Conservation (phyloP, 306 rosid genomes). For the Vachellia collinsii region DNA sequence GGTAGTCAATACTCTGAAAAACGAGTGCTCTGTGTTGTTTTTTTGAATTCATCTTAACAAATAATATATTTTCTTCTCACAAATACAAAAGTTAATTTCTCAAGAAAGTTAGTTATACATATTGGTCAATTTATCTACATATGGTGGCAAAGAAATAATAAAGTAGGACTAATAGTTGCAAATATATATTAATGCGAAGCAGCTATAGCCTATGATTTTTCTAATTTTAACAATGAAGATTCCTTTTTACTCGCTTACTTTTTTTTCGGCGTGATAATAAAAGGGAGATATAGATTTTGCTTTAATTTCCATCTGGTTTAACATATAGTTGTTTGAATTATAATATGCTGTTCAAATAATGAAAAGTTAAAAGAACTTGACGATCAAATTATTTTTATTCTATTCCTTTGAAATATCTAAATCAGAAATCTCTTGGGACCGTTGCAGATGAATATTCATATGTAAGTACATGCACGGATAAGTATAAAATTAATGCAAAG, state of each 20-base stretch:
- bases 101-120: too few species aligned
- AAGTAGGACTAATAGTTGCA: background rate
- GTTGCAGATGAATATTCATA: background rate
- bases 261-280: background rate
- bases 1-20: constrained; percentile 31
- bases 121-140: too few species aligned
- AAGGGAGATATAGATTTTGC: background rate
- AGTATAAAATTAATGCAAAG: too few species aligned
- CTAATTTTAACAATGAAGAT: background rate
- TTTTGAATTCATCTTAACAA: too few species aligned
- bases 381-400: too few species aligned
- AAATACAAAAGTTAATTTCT: too few species aligned
- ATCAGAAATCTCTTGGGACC: background rate
- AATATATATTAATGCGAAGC: background rate
- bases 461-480: too few species aligned
- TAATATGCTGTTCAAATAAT: too few species aligned
- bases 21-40: background rate
- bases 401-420: background rate
- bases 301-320: background rate
- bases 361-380: background rate
- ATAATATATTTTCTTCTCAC: too few species aligned
- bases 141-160: background rate
- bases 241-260: background rate
- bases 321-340: background rate
- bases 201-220: background rate